Evolutionary conservation across 306 rosid genomes (phyloP).

Genomic region (Lathyrus sativus): DNA sequence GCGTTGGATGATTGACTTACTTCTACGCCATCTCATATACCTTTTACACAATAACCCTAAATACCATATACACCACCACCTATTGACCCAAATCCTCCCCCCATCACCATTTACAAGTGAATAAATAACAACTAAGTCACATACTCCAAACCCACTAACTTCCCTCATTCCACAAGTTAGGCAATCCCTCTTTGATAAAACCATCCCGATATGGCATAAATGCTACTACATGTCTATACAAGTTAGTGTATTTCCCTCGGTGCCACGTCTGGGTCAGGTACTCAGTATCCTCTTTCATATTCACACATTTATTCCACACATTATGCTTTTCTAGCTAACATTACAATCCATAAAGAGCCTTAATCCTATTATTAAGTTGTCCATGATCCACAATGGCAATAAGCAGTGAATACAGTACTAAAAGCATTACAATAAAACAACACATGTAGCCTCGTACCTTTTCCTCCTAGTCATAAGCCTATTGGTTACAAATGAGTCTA

Average conservation of each 20-base stretch:
- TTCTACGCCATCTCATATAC: too few species aligned
- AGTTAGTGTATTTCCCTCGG: background rate
- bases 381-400: background rate
- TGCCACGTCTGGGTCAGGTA: background rate
- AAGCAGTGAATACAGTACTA: background rate
- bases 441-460: background rate
- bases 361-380: background rate
- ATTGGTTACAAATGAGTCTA: too few species aligned
- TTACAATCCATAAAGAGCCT: background rate
- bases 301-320: background rate
- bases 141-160: too few species aligned
- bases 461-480: background rate
- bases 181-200: background rate
- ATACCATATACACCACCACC: too few species aligned
- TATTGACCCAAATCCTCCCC: too few species aligned
- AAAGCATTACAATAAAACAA: background rate
- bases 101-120: too few species aligned
- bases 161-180: background rate
- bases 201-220: background rate
- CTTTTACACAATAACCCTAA: too few species aligned
- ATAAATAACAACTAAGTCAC: too few species aligned
- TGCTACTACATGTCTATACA: background rate
- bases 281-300: background rate
- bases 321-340: constrained; percentile 14
- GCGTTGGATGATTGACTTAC: too few species aligned